Conservation (phyloP, 192 early-diverging fungal genomes). For the Chytriomyces sp. region DNA sequence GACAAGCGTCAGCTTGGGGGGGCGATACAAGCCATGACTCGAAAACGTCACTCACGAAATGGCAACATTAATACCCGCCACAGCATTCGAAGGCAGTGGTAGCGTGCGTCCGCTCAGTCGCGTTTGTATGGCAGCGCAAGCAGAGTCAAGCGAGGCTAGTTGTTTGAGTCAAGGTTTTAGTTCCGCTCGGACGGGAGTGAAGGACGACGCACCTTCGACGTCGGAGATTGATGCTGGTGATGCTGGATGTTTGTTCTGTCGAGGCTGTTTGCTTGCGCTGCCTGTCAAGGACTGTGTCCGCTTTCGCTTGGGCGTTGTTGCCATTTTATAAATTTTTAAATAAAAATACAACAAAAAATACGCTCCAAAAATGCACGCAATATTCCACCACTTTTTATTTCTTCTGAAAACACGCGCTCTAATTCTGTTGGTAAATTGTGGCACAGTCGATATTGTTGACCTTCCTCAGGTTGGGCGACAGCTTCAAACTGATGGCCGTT, state of each 20-base stretch:
- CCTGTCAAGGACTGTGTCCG: too few relatives aligned
- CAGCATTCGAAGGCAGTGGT: not conserved
- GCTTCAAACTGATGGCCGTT: constrained; percentile 56
- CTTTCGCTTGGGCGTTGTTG: too few relatives aligned
- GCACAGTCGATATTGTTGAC: constrained; percentile 35
- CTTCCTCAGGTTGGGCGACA: constrained; percentile 59
- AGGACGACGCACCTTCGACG: not conserved
- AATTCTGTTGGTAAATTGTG: constrained; percentile 18
- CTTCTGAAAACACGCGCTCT: not conserved
- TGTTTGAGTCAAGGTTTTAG: too few relatives aligned
- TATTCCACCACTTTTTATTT: too few relatives aligned
- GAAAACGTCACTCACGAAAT: not conserved
- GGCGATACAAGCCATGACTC: not conserved
- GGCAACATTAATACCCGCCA: constrained; percentile 8
- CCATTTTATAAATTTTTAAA: too few relatives aligned
- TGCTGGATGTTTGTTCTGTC: too few relatives aligned
- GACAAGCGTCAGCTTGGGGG: not conserved
- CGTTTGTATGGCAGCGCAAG: not conserved
- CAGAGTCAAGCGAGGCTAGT: not conserved
- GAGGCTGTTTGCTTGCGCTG: too few relatives aligned
- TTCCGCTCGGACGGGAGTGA: too few relatives aligned
- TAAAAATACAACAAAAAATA: too few relatives aligned
- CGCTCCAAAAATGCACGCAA: too few relatives aligned
- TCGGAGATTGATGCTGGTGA: too few relatives aligned
- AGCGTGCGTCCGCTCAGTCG: not conserved